Evolutionary conservation across 2,329 filamentous ascomycete species (phyloP).

Genomic region (Alternaria novae-zelandiae): DNA sequence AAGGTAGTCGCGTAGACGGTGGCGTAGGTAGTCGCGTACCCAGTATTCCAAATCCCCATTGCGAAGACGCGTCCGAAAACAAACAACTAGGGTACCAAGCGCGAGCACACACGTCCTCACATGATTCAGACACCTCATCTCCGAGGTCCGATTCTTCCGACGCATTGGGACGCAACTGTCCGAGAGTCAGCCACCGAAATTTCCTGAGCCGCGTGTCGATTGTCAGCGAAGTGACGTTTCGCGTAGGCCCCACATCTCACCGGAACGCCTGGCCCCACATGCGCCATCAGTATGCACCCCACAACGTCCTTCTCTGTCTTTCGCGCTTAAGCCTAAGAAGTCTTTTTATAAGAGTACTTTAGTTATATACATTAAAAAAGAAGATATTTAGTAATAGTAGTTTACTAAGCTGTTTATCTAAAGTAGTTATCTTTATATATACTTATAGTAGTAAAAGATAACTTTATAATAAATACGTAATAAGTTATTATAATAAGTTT

Average conservation of each 20-base stretch:
- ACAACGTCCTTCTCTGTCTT: slow-evolving; percentile 4
- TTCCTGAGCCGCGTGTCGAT: neutral
- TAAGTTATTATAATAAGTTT: too few relatives aligned
- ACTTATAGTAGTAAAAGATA: too few relatives aligned
- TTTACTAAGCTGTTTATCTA: too few relatives aligned
- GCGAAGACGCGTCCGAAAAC: neutral
- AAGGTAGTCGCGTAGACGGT: slow-evolving; percentile 19
- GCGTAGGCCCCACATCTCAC: neutral
- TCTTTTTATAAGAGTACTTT: too few relatives aligned
- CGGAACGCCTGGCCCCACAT: slow-evolving; percentile 28
- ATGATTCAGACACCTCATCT: neutral
- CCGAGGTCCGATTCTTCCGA: neutral
- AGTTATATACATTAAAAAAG: too few relatives aligned
- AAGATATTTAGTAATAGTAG: too few relatives aligned
- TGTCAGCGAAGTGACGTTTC: neutral
- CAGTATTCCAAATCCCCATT: neutral
- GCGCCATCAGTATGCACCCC: neutral
- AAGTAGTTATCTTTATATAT: too few relatives aligned
- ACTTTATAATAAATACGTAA: too few relatives aligned
- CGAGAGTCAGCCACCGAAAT: neutral
- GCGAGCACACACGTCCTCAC: neutral
- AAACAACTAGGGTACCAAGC: neutral
- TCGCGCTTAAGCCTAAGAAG: too few relatives aligned
- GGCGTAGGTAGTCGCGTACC: neutral
- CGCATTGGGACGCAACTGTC: neutral